Evolutionary conservation across 1,139 yeast genomes (phyloP).

Genomic region (Hyphopichia fennica): DNA sequence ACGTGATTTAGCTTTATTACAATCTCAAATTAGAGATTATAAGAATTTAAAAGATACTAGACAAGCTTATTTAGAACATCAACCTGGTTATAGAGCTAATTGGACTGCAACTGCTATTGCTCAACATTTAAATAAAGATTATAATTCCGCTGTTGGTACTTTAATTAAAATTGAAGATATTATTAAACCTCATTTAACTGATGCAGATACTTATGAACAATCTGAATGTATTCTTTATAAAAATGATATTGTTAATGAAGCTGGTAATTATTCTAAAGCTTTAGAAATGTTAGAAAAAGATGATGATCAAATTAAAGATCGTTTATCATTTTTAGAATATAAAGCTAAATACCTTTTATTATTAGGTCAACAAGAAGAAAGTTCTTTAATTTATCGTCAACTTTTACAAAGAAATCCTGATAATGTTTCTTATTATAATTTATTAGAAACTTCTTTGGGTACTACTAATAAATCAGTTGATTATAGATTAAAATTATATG

Average conservation of each 20-base stretch:
- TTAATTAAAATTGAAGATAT: conserved; percentile 73
- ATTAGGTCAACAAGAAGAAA: conserved; percentile 51
- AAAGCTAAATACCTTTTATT: conserved; percentile 59
- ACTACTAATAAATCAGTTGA: conserved; percentile 33
- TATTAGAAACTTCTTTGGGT: conserved; percentile 65
- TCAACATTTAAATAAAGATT: conserved; percentile 71
- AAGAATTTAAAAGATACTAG: conserved; percentile 63
- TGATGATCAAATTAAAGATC: conserved; percentile 59
- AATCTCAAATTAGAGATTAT: conserved; percentile 77
- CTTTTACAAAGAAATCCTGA: conserved; percentile 88
- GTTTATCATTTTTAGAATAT: conserved; percentile 61
- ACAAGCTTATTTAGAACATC: conserved; percentile 66
- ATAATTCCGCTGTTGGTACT: conserved; percentile 66
- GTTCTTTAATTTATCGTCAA: conserved; percentile 66
- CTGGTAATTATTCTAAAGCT: conserved; percentile 66
- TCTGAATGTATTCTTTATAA: conserved; percentile 80
- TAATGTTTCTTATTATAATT: conserved; percentile 60
- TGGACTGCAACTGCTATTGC: conserved; percentile 93
- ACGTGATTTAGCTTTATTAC: conserved; percentile 79
- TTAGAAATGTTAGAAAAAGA: conserved; percentile 59
- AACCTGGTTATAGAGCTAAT: conserved; percentile 84
- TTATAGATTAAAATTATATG: conserved; percentile 57
- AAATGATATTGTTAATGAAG: conserved; percentile 61
- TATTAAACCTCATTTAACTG: conserved; percentile 65
- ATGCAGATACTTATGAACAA: conserved; percentile 70